A percentile compares a stretch with the other conserved stretches of the same genome.
These are phyloP conservation scores for Colletotrichum cordylinicola DNA, from an alignment of 2,329 filamentous ascomycete species.

Conservation along the genomic window DNA sequence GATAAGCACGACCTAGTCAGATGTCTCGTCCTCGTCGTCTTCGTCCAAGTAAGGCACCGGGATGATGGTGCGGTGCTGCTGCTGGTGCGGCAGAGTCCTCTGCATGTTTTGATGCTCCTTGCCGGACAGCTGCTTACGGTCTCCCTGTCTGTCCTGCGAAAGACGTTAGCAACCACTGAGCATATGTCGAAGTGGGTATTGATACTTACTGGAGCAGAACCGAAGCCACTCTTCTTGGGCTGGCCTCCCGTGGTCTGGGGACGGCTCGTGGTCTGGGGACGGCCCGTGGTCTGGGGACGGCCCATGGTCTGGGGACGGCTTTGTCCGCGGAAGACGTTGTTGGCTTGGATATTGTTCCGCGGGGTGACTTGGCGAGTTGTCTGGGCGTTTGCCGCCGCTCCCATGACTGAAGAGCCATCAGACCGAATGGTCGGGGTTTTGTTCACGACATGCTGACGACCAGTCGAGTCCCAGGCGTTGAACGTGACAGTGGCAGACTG, in stretches of 20 bases:
- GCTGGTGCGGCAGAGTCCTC: background rate
- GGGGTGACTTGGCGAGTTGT: background rate
- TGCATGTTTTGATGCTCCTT: constrained; percentile 9
- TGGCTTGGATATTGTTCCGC: background rate
- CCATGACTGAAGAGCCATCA: background rate
- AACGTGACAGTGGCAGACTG: background rate
- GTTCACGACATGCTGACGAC: constrained; percentile 23
- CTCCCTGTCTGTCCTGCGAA: background rate
- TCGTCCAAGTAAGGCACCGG: background rate
- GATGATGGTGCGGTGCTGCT: background rate
- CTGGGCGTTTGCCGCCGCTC: background rate
- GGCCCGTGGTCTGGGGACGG: background rate
- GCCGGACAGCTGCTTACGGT: constrained; percentile 7
- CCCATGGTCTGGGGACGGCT: background rate
- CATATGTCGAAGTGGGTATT: background rate
- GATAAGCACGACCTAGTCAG: background rate
- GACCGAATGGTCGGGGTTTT: constrained; percentile 29
- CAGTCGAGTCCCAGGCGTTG: constrained; percentile 34
- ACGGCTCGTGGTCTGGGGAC: background rate
- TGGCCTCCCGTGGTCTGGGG: background rate
- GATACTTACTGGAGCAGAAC: background rate
- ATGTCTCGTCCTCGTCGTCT: background rate
- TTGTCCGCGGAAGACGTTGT: background rate
- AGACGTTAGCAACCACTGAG: background rate
- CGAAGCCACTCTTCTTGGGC: background rate